phyloP scores from a whole-genome alignment of 345 rosid genomes.

The Populus alba region DNA sequence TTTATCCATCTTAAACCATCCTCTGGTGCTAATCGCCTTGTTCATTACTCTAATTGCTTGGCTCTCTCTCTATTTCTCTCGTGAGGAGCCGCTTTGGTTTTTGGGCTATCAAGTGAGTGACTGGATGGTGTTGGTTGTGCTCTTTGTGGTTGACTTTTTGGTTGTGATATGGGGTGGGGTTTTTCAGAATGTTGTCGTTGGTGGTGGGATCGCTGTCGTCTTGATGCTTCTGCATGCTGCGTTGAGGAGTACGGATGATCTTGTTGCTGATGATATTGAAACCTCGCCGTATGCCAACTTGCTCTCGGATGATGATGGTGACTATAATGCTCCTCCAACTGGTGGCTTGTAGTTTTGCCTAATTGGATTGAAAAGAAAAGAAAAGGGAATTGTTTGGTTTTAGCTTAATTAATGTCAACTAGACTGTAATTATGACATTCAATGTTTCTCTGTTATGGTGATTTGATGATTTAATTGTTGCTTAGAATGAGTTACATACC shows the following conservation, averaged over 20 bases:
- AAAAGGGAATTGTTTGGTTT: not conserved
- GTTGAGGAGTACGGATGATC: conserved; percentile 63
- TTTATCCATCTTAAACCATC: conserved; percentile 53
- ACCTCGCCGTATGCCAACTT: conserved; percentile 52
- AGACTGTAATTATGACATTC: not conserved
- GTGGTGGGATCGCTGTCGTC: conserved; percentile 30
- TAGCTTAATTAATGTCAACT: not conserved
- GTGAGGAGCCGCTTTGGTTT: conserved; percentile 49
- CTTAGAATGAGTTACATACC: not conserved
- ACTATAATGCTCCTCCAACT: conserved; percentile 13
- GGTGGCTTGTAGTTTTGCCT: conserved; percentile 46
- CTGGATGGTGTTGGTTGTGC: conserved; percentile 35
- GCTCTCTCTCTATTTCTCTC: conserved; percentile 65
- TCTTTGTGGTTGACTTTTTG: conserved; percentile 36
- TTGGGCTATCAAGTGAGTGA: conserved; percentile 44
- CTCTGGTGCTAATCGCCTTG: conserved; percentile 49
- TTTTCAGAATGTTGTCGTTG: conserved; percentile 45
- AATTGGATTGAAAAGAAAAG: conserved; percentile 10
- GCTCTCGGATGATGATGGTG: conserved; percentile 44
- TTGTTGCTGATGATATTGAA: conserved; percentile 57
- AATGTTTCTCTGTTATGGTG: not conserved
- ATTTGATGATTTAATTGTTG: not conserved
- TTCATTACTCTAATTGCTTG: conserved; percentile 48
- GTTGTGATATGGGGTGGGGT: conserved; percentile 45
- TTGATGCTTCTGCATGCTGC: conserved; percentile 50